Conservation (phyloP, 2,329 filamentous ascomycete species). For the Metarhizium guizhouense region DNA sequence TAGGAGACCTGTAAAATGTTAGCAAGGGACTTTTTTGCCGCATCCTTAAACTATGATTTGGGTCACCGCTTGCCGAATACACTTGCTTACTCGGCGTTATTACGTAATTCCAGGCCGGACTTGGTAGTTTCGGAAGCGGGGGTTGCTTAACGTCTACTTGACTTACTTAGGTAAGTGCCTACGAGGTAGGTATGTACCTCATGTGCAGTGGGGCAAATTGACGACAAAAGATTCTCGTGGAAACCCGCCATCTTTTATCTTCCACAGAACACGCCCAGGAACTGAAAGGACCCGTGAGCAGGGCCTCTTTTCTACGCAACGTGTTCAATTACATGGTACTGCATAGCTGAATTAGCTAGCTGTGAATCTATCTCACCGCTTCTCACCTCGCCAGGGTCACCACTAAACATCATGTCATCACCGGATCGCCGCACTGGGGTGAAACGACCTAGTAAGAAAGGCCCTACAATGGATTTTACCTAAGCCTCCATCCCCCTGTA, state of each 20-base stretch:
- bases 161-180: too few species aligned
- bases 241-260: not conserved
- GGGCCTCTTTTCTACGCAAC: not conserved
- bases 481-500: too few species aligned
- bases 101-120: too few species aligned
- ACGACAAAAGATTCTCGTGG: not conserved
- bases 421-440: constrained; percentile 31
- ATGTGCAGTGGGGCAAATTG: not conserved
- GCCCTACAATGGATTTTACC: not conserved
- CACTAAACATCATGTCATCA: constrained; percentile 24
- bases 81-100: too few species aligned
- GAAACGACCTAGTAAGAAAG: constrained; percentile 33
- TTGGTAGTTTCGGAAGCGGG: too few species aligned
- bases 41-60: too few species aligned
- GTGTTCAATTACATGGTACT: not conserved
- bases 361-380: not conserved
- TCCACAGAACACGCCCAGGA: not conserved
- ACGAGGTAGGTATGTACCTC: too few species aligned
- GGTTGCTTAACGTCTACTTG: too few species aligned
- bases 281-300: not conserved
- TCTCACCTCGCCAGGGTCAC: not conserved
- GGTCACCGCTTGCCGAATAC: too few species aligned
- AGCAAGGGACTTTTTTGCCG: too few species aligned
- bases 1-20: too few species aligned
- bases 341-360: not conserved